Base-by-base conservation (phyloP, 2,329 filamentous ascomycete species). In the Xylaria multiplex region DNA sequence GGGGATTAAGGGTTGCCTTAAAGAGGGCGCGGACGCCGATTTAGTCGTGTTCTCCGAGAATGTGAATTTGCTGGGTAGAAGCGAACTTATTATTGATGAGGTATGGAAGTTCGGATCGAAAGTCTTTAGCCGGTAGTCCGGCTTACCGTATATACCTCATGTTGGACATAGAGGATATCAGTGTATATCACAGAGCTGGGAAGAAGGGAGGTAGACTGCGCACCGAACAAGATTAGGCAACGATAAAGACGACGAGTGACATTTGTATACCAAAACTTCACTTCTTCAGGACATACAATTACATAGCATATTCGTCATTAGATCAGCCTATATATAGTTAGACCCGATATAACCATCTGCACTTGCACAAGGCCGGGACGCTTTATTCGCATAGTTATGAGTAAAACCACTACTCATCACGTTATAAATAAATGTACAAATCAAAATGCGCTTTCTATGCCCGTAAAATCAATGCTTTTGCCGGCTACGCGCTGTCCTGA, bases 81-180 rank as follows among this genome's bases (percentile, higher is more conserved):
- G 78, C 67, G 84, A 82, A 64, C 79, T 95, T 46, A 81, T 85
- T 11, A 82, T 93, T n/a, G 89, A 92, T 66, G 86, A 92, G 78
- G 91, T 93, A 22, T 93, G 91, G 91, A 93, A 93, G 79, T 93
- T 93, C 81, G 91, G 91, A 6, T 79, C 79, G 42, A 81, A 82
- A 70, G 84, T 90, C 2, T 81, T 78, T 69, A 72, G 59, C 45
- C 70, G 67, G 37, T 73, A 69, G 54, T 14, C 19, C 13, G 48
- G 58, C 48, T 37, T 55, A 40, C 40, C 48, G 53, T 48, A 59
- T 43, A 64, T 69, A 67, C 43, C 61, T 53, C 49, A 64, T 11
- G 45, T 30, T 37, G 24, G 24, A 35, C 19, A 30, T 32, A 16
- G 22, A 45, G 22, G 42, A 22, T 14, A 19, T 7, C 4, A 16